These are phyloP conservation scores for Mycosarcoma mackinlayi DNA, from an alignment of 1,284 basidiomycete species.

Conservation along the genomic window DNA sequence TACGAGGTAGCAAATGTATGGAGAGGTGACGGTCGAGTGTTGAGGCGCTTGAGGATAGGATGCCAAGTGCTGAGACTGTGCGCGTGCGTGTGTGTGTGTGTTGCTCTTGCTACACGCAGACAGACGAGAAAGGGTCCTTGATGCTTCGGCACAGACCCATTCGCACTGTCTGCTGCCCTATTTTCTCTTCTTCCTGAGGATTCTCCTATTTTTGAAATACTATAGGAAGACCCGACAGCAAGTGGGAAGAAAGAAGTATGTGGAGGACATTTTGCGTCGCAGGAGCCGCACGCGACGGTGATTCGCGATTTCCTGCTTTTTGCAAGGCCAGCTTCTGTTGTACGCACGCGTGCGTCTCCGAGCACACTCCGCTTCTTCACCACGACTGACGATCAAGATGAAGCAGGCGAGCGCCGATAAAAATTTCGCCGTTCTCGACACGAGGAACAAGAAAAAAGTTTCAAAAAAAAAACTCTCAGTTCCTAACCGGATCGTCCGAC, in stretches of 20 bases:
- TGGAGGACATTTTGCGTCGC: constrained; percentile 5
- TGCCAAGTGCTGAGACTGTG: no score
- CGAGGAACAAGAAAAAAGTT: neutral
- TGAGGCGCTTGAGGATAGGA: no score
- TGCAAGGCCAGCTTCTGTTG: neutral
- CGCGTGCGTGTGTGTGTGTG: neutral
- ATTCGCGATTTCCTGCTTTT: neutral
- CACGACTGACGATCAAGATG: neutral
- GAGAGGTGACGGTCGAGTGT: neutral
- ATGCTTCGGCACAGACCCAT: constrained; percentile 5
- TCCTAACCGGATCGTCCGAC: constrained; percentile 25
- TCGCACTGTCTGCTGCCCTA: neutral
- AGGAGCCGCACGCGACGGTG: constrained; percentile 7
- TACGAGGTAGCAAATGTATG: no score
- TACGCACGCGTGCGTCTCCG: neutral
- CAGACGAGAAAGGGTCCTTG: neutral
- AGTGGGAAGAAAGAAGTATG: neutral
- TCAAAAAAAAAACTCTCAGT: neutral
- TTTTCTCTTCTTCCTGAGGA: neutral
- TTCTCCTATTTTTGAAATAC: no score
- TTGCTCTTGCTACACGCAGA: neutral
- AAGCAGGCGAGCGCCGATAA: no score
- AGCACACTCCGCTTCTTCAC: no score
- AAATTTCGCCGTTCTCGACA: constrained; percentile 14
- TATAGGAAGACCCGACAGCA: neutral